phyloP scores from a whole-genome alignment of 75 land plant species.

The Cupressus sempervirens region DNA sequence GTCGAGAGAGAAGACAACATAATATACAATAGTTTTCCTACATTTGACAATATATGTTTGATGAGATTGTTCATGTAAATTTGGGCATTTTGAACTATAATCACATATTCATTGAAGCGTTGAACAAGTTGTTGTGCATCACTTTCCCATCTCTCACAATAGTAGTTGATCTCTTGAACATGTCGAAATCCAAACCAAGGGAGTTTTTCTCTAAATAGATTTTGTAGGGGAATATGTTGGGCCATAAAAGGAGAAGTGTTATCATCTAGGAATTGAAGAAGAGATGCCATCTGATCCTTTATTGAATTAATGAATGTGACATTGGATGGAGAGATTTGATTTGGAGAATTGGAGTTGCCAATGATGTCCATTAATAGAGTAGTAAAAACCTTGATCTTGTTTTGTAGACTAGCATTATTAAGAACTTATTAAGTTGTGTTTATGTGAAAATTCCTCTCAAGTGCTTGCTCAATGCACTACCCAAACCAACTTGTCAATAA shows the following conservation, averaged over 20 bases:
- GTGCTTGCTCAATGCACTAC: too few species aligned
- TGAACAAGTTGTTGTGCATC: constrained; percentile 28
- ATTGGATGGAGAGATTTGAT: constrained; percentile 17
- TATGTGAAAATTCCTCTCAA: too few species aligned
- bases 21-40: neutral
- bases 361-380: constrained; percentile 13
- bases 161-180: constrained; percentile 9
- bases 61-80: constrained; percentile 35
- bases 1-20: too few species aligned
- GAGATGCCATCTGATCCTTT: neutral
- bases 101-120: constrained; percentile 27
- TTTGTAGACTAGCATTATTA: constrained; percentile 10
- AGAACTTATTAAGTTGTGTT: too few species aligned
- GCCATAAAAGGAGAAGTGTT: constrained; percentile 24
- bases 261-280: constrained; percentile 9
- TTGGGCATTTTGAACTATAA: constrained; percentile 32
- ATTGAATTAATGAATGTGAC: constrained; percentile 15
- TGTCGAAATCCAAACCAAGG: constrained; percentile 16
- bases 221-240: constrained; percentile 46
- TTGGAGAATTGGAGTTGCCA: constrained; percentile 8
- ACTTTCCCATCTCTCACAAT: constrained; percentile 19
- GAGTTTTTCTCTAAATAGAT: constrained; percentile 11
- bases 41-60: constrained; percentile 12
- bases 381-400: constrained; percentile 30
- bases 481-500: too few species aligned